Evolutionary conservation across 2,329 filamentous ascomycete species (phyloP).

Genomic region (Ambrosiella beaveri): DNA sequence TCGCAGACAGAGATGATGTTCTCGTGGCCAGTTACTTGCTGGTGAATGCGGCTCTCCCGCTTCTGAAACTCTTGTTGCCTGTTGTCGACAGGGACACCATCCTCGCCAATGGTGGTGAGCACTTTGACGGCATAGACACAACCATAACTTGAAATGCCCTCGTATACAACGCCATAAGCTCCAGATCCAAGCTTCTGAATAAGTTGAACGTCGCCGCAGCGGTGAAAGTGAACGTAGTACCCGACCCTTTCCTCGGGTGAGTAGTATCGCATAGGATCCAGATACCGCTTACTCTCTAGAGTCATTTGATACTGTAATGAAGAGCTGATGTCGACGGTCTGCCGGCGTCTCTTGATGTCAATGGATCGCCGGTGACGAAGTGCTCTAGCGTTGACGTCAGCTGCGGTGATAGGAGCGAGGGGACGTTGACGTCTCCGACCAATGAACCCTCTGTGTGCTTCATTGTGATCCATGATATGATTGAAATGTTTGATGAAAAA

Average conservation of each 20-base stretch:
- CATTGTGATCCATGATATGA: too few relatives aligned
- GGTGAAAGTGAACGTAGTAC: not conserved
- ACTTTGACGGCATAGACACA: slow-evolving; percentile 90
- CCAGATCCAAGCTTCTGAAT: slow-evolving; percentile 53
- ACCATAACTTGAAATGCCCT: slow-evolving; percentile 52
- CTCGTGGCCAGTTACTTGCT: slow-evolving; percentile 70
- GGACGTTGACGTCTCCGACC: too few relatives aligned
- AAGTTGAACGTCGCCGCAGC: not conserved
- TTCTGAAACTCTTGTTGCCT: slow-evolving; percentile 82
- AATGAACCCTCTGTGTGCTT: too few relatives aligned
- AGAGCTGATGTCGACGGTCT: too few relatives aligned
- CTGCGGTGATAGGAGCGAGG: too few relatives aligned
- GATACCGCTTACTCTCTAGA: not conserved
- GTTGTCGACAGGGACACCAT: slow-evolving; percentile 55
- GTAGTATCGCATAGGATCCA: not conserved
- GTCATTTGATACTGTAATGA: too few relatives aligned
- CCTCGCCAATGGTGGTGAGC: slow-evolving; percentile 71
- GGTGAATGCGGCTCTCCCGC: slow-evolving; percentile 81
- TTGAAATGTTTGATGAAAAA: too few relatives aligned
- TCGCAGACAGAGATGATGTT: slow-evolving; percentile 89
- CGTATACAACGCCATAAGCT: slow-evolving; percentile 92
- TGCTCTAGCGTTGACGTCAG: too few relatives aligned
- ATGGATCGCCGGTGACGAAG: too few relatives aligned
- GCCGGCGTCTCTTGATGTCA: too few relatives aligned
- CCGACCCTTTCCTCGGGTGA: not conserved